Conservation (phyloP, 1,139 yeast species). For the Sugiyamaella xylanicola region DNA sequence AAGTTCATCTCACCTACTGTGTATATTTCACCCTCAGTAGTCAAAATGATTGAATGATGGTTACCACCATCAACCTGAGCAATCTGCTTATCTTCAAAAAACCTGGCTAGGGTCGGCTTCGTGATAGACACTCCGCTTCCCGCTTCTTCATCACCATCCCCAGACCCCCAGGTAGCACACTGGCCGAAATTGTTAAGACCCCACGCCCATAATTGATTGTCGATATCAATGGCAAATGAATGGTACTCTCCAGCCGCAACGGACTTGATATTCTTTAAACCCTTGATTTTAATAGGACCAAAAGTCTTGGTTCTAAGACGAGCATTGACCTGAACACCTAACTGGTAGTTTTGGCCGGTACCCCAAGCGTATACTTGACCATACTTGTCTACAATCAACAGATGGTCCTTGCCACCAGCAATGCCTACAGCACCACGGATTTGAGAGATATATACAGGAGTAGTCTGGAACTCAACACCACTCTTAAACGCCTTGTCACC, state of each 20-base stretch:
- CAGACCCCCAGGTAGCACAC: slow-evolving; percentile 71
- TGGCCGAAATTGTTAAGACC: slow-evolving; percentile 97
- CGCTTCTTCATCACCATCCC: slow-evolving; percentile 74
- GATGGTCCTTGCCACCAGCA: slow-evolving; percentile 91
- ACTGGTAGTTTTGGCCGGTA: slow-evolving; percentile 88
- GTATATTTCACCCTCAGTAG: slow-evolving; percentile 69
- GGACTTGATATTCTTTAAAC: slow-evolving; percentile 67
- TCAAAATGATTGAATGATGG: slow-evolving; percentile 83
- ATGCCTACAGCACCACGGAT: slow-evolving; percentile 76
- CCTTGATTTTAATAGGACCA: slow-evolving; percentile 41
- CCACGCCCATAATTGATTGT: slow-evolving; percentile 80
- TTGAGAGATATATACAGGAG: slow-evolving; percentile 65
- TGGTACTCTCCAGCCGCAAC: slow-evolving; percentile 95
- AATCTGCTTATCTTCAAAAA: slow-evolving; percentile 59
- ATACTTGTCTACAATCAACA: slow-evolving; percentile 75
- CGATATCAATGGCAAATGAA: slow-evolving; percentile 83
- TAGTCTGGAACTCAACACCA: slow-evolving; percentile 61
- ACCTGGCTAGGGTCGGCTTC: slow-evolving; percentile 66
- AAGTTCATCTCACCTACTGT: slow-evolving; percentile 92
- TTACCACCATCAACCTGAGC: slow-evolving; percentile 85
- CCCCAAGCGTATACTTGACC: slow-evolving; percentile 98
- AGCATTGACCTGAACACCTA: slow-evolving; percentile 60
- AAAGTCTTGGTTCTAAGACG: slow-evolving; percentile 39
- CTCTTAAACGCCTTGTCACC: slow-evolving; percentile 84
- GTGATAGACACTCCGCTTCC: slow-evolving; percentile 78